Percentiles rank a stretch among this genome's conserved stretches.
phyloP scores from a whole-genome alignment of 2,329 filamentous ascomycete genomes.

The Pyricularia sp. region DNA sequence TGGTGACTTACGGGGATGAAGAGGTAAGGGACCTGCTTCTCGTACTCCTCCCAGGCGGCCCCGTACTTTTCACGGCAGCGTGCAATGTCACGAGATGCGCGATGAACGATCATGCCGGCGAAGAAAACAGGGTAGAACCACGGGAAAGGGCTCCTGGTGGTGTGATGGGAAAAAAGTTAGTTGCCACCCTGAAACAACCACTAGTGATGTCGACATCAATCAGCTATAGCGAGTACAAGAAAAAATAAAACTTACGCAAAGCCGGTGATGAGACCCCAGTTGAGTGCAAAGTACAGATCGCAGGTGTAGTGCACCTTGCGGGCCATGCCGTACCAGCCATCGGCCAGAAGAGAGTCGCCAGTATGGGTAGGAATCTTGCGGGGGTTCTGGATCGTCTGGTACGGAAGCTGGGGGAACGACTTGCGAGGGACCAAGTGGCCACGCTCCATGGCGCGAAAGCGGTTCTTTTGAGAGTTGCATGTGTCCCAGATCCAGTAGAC shows the following conservation, averaged over 20 bases:
- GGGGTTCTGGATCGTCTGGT: slow-evolving; percentile 62
- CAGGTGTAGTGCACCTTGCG: slow-evolving; percentile 72
- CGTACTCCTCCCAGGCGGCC: slow-evolving; percentile 14
- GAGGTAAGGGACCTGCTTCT: slow-evolving; percentile 14
- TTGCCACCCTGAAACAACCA: not conserved
- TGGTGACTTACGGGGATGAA: slow-evolving; percentile 31
- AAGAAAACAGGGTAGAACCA: slow-evolving; percentile 91
- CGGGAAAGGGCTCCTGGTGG: slow-evolving; percentile 54
- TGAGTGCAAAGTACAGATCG: slow-evolving; percentile 64
- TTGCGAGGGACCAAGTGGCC: slow-evolving; percentile 51
- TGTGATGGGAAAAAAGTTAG: not conserved
- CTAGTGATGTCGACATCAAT: not conserved
- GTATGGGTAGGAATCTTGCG: slow-evolving; percentile 54
- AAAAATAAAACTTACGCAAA: slow-evolving; percentile 34
- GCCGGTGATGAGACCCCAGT: slow-evolving; percentile 71
- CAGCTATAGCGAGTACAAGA: slow-evolving; percentile 7
- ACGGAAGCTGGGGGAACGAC: slow-evolving; percentile 69
- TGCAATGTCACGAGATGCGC: slow-evolving; percentile 62
- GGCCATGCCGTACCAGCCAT: slow-evolving; percentile 66
- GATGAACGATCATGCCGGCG: slow-evolving; percentile 66
- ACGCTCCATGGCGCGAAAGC: slow-evolving; percentile 59
- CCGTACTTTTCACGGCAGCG: slow-evolving; percentile 68
- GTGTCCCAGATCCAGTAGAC: slow-evolving; percentile 80
- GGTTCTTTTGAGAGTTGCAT: slow-evolving; percentile 73
- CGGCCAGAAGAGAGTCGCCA: slow-evolving; percentile 58